Evolutionary conservation across 345 rosid species (phyloP).

Genomic region (Hibiscus mutabilis): DNA sequence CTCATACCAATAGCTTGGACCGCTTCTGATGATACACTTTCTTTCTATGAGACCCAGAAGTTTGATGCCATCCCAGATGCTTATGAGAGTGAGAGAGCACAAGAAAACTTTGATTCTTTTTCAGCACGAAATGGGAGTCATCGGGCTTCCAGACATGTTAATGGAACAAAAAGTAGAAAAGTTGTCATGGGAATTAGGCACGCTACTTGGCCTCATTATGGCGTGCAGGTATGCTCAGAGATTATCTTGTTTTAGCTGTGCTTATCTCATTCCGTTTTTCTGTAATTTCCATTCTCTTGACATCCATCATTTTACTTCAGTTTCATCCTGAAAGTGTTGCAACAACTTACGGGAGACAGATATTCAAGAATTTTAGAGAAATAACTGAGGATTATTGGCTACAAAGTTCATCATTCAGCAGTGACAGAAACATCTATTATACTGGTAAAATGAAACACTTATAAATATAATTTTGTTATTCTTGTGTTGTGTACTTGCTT

Average conservation of each 20-base stretch:
- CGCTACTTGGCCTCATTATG: constrained; percentile 83
- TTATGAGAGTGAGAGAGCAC: constrained; percentile 16
- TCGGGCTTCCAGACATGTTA: constrained; percentile 24
- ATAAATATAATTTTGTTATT: not conserved
- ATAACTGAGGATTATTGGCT: constrained; percentile 75
- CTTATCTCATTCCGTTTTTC: not conserved
- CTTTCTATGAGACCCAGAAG: constrained; percentile 41
- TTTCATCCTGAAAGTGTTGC: constrained; percentile 99
- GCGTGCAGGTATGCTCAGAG: constrained; percentile 65
- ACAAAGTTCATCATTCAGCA: constrained; percentile 29
- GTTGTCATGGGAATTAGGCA: constrained; percentile 91
- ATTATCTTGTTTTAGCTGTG: not conserved
- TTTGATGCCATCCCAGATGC: constrained; percentile 25
- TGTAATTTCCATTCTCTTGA: constrained; percentile 16
- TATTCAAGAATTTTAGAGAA: constrained; percentile 73
- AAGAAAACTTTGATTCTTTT: constrained; percentile 20
- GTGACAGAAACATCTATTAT: constrained; percentile 31
- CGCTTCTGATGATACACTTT: constrained; percentile 39
- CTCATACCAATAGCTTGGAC: constrained; percentile 92
- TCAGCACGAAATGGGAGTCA: constrained; percentile 27
- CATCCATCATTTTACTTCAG: constrained; percentile 35
- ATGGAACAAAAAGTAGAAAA: constrained; percentile 26
- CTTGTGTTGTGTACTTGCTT: not conserved
- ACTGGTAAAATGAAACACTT: constrained; percentile 41
- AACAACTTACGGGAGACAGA: constrained; percentile 64